Evolutionary conservation across 345 rosid species (phyloP).

Genomic region (Dovyalis caffra): DNA sequence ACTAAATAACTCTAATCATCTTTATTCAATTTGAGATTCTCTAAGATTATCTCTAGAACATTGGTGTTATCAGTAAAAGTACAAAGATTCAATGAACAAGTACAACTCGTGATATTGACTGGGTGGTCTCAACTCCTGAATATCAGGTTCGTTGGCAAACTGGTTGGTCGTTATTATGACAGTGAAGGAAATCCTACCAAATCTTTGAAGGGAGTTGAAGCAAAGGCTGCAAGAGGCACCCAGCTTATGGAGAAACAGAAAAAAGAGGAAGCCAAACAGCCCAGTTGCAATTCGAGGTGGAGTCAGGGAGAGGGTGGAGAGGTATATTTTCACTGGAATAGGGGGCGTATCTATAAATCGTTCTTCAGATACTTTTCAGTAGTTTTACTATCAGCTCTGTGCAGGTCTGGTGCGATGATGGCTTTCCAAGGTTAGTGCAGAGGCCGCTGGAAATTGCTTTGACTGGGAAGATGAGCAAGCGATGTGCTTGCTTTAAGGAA

Average conservation of each 20-base stretch:
- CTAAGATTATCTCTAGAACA: too few relatives aligned
- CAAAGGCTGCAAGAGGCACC: slow-evolving; percentile 89
- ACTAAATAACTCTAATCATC: too few relatives aligned
- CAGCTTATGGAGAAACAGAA: slow-evolving; percentile 90
- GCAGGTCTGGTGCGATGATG: slow-evolving; percentile 94
- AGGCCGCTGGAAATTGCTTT: slow-evolving; percentile 88
- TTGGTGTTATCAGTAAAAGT: too few relatives aligned
- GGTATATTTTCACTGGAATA: slow-evolving; percentile 37
- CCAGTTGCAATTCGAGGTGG: slow-evolving; percentile 90
- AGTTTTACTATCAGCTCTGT: neutral
- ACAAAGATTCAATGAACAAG: neutral
- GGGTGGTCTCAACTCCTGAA: neutral
- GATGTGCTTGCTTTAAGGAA: slow-evolving; percentile 81
- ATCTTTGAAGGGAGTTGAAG: slow-evolving; percentile 86
- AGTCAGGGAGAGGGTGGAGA: slow-evolving; percentile 89
- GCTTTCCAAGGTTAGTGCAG: slow-evolving; percentile 83
- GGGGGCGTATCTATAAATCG: neutral
- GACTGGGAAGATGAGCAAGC: slow-evolving; percentile 85
- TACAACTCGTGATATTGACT: neutral
- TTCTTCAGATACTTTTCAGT: neutral
- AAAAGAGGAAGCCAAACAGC: slow-evolving; percentile 83
- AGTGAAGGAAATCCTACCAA: slow-evolving; percentile 78
- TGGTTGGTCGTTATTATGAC: slow-evolving; percentile 85
- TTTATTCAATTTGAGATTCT: too few relatives aligned
- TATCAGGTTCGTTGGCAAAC: slow-evolving; percentile 74